Evolutionary conservation across 2,329 filamentous ascomycete genomes (phyloP), one percentile per base, ranked within the genome.

Genomic region (Stagonosporopsis rhizophila): DNA sequence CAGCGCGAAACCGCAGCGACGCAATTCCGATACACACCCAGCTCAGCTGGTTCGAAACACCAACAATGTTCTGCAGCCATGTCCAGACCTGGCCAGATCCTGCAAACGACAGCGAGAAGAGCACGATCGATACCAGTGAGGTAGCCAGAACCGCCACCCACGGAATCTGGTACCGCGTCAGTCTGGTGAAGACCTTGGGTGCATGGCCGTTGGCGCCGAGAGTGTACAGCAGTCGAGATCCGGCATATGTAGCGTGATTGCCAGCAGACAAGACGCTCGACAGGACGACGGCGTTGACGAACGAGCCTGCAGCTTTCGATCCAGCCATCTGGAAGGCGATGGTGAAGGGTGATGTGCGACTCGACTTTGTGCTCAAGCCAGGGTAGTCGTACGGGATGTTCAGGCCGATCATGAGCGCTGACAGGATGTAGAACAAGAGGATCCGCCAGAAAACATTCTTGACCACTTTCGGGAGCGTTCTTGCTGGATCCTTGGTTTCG

Each of bases 401-500:
- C 4, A 80, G 66, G 12, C 78, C 78, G 28, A 80, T 71, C 57
- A 80, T 70, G 27, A 78, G 70, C 0, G 77, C 67, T 4, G 74
- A 74, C 17, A 80, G 61, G 39, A 80, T 67, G 59, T 79, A 80
- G 68, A 80, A 80, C 22, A 72, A 48, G 20, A 71, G 28, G 37
- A 80, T 78, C 37, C 78, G 76, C 78, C 78, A 80, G 76, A 96
- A 96, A 20, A 96, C 92, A 74, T 96, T 92, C 78, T 96, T 96
- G 68, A 96, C 87, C 12, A 93, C 93, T 0, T 87, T 92, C 0
- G 93, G 93, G 0, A 97, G 82, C 1, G 89, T 90, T 72, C 95
- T 91, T 55, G 89, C 84, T 3, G 90, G 90, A 69, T 92, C 91
- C n/a, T 84, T 86, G 1, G 89, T 90, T 73, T 93, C 90, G 28